These are phyloP conservation scores for Rhodotorula sphaerocarpa DNA, from an alignment of 768 basidiomycete species.

Conservation along the genomic window DNA sequence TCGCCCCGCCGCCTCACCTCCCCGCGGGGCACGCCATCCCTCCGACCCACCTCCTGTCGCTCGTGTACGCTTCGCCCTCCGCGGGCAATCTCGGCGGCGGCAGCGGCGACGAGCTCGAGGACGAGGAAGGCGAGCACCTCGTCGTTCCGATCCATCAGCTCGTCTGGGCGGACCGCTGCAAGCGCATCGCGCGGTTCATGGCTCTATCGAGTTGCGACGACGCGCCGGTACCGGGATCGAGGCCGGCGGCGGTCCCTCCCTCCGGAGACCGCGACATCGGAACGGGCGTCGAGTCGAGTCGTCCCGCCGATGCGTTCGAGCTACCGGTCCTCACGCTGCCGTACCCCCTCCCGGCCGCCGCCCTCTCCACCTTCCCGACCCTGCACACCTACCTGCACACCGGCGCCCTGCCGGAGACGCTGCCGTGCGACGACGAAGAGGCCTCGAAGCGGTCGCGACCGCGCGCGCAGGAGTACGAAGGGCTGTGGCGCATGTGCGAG, in stretches of 20 bases:
- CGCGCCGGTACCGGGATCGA: not conserved
- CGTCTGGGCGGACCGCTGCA: not conserved
- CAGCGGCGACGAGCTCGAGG: too few relatives aligned
- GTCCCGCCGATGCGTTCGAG: not conserved
- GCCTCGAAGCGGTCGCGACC: too few relatives aligned
- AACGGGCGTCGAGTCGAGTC: too few relatives aligned
- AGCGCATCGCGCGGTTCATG: not conserved
- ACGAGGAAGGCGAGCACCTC: not conserved
- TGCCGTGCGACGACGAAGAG: not conserved
- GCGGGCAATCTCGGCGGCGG: accelerated
- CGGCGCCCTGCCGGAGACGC: not conserved
- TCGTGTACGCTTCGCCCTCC: not conserved
- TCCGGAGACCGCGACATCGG: too few relatives aligned
- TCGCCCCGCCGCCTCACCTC: not conserved
- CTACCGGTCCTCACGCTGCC: constrained; percentile 4
- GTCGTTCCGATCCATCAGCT: constrained; percentile 14
- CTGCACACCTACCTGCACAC: constrained; percentile 10
- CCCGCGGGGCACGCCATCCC: not conserved
- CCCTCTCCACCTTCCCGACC: constrained; percentile 2
- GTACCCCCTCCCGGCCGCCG: not conserved
- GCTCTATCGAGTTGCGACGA: too few relatives aligned
- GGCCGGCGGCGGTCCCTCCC: not conserved
- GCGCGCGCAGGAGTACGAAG: too few relatives aligned
- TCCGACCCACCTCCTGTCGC: constrained; percentile 16
- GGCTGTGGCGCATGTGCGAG: too few relatives aligned